A percentile compares a stretch with the other conserved stretches of the same genome.
Evolutionary conservation across 768 basidiomycete species (phyloP).

Genomic region (Arthromyces matolae): DNA sequence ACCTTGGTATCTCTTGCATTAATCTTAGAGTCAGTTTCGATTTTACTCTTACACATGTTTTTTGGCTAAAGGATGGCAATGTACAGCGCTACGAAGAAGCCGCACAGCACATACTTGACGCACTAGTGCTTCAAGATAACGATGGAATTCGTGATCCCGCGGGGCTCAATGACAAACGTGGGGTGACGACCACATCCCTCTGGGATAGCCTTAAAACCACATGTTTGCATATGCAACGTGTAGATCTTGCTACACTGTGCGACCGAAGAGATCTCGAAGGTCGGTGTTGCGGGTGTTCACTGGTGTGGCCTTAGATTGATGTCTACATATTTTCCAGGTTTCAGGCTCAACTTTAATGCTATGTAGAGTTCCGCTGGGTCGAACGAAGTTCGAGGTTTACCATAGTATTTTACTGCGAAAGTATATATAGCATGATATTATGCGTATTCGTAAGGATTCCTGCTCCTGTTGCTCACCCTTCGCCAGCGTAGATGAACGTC

Average conservation of each 20-base stretch:
- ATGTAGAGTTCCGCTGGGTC: slow-evolving; percentile 7
- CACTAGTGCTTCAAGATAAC: slow-evolving; percentile 82
- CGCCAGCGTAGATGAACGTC: neutral
- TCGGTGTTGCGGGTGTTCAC: slow-evolving; percentile 18
- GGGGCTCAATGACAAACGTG: slow-evolving; percentile 50
- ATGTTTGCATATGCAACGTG: slow-evolving; percentile 74
- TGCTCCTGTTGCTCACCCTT: no score
- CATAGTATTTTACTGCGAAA: no score
- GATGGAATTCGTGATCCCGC: slow-evolving; percentile 60
- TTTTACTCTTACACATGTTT: slow-evolving; percentile 3
- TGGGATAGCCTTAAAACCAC: slow-evolving; percentile 89
- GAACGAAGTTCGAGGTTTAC: neutral
- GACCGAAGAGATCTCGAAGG: slow-evolving; percentile 68
- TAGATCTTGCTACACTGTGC: slow-evolving; percentile 74
- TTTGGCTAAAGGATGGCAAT: slow-evolving; percentile 1
- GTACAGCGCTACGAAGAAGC: slow-evolving; percentile 81
- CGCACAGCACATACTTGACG: slow-evolving; percentile 82
- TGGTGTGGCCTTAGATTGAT: neutral
- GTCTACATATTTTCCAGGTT: slow-evolving; percentile 20
- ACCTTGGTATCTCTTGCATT: slow-evolving; percentile 89
- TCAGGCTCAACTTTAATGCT: slow-evolving; percentile 26
- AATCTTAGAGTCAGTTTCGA: slow-evolving; percentile 64
- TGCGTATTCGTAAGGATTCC: no score
- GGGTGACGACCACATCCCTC: slow-evolving; percentile 70
- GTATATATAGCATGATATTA: no score